phyloP scores from a whole-genome alignment of 2,329 filamentous ascomycete species.

The Purpureocillium lavendulum region DNA sequence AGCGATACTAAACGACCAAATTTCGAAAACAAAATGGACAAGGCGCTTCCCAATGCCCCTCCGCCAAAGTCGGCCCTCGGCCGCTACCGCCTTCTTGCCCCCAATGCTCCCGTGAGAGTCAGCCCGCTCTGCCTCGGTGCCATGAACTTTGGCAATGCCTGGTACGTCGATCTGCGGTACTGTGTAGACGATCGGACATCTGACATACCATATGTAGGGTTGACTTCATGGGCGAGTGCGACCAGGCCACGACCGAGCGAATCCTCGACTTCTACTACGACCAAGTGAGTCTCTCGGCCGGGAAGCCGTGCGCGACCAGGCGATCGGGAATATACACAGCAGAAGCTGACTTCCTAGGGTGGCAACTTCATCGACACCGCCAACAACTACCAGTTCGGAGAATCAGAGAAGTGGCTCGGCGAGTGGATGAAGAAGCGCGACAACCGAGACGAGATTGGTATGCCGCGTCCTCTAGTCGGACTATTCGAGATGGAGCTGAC shows the following conservation, averaged over 20 bases:
- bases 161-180: conserved; percentile 24
- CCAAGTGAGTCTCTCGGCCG: conserved; percentile 27
- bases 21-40: no score
- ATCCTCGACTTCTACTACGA: conserved; percentile 60
- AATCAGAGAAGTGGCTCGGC: conserved; percentile 59
- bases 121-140: conserved; percentile 57
- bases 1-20: no score
- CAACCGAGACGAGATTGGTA: conserved; percentile 57
- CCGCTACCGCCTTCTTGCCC: conserved; percentile 58
- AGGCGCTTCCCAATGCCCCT: conserved; percentile 28
- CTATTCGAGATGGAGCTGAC: no score
- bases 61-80: conserved; percentile 51
- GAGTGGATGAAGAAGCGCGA: conserved; percentile 60
- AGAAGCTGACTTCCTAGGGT: no score
- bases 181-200: neutral
- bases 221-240: conserved; percentile 53
- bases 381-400: conserved; percentile 57
- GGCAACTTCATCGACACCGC: conserved; percentile 70
- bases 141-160: conserved; percentile 57
- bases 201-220: conserved; percentile 26
- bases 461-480: no score
- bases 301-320: neutral
- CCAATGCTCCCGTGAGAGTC: conserved; percentile 57
- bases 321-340: no score
- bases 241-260: conserved; percentile 51